Conservation (phyloP, 192 early-diverging fungal species). For the Backusella parvicylindrica region DNA sequence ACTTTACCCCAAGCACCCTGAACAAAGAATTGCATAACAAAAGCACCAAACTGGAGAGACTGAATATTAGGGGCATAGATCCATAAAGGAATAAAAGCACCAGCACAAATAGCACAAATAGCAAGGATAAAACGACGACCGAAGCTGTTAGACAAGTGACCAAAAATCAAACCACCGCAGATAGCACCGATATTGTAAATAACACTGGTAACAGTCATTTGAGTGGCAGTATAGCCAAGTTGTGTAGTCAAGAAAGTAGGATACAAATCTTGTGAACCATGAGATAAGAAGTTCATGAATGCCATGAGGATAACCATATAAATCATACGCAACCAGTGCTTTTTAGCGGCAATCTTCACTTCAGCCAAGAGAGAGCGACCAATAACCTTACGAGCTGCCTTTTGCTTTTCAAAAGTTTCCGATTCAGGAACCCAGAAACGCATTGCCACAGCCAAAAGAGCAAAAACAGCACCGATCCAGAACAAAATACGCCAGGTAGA, state of each 20-base stretch:
- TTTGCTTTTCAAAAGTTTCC: slow-evolving; percentile 43
- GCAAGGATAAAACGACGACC: slow-evolving; percentile 62
- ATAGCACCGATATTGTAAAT: slow-evolving; percentile 68
- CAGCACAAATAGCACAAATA: slow-evolving; percentile 45
- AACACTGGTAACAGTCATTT: slow-evolving; percentile 57
- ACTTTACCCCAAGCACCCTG: slow-evolving; percentile 50
- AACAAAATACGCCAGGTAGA: slow-evolving; percentile 64
- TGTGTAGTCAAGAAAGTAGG: slow-evolving; percentile 63
- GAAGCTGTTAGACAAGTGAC: slow-evolving; percentile 62
- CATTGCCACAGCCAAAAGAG: slow-evolving; percentile 55
- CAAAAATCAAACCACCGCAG: slow-evolving; percentile 61
- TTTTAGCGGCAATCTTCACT: slow-evolving; percentile 25
- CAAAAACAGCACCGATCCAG: slow-evolving; percentile 61
- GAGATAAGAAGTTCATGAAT: slow-evolving; percentile 68
- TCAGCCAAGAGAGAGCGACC: slow-evolving; percentile 16
- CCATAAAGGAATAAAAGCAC: slow-evolving; percentile 69
- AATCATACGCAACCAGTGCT: slow-evolving; percentile 52
- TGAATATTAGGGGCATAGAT: slow-evolving; percentile 39
- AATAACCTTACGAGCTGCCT: slow-evolving; percentile 28
- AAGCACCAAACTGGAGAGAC: slow-evolving; percentile 36
- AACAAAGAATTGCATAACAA: slow-evolving; percentile 55
- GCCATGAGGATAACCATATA: slow-evolving; percentile 59
- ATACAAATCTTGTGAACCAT: slow-evolving; percentile 69
- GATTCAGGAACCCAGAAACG: slow-evolving; percentile 65
- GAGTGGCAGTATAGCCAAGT: slow-evolving; percentile 46